These are phyloP conservation scores for Picochlorum sp. DNA, from an alignment of 139 green algal species.

Conservation along the genomic window DNA sequence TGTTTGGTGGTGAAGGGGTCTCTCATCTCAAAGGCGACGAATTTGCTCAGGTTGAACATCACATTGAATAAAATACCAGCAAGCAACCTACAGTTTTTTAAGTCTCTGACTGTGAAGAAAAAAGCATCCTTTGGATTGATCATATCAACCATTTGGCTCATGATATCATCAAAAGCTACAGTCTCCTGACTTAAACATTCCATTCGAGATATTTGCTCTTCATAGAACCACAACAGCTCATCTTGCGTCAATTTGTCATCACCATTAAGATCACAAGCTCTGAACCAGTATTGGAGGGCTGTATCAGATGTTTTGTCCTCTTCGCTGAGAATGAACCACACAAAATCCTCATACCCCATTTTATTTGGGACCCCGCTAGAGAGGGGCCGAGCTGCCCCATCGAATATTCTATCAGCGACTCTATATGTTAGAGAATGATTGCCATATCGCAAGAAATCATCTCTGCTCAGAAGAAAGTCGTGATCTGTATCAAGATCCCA, in stretches of 20 bases:
- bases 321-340: conserved; percentile 98
- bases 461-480: conserved; percentile 88
- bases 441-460: conserved; percentile 91
- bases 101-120: conserved; percentile 69
- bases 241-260: conserved; percentile 71
- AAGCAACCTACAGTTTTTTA: conserved; percentile 61
- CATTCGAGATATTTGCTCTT: conserved; percentile 97
- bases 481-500: conserved; percentile 99
- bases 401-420: conserved; percentile 92
- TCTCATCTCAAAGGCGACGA: conserved; percentile 93
- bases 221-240: conserved; percentile 96
- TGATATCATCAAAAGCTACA: conserved; percentile 29
- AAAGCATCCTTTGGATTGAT: conserved; percentile 52
- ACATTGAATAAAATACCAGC: conserved; percentile 92
- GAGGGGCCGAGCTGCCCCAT: conserved; percentile 65
- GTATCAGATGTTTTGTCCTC: conserved; percentile 95
- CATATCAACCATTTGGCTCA: conserved; percentile 98
- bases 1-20: conserved; percentile 77
- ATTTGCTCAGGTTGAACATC: conserved; percentile 99
- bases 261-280: conserved; percentile 82
- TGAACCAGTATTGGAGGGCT: conserved; percentile 95
- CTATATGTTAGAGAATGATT: conserved; percentile 90
- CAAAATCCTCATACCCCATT: conserved; percentile 99
- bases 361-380: conserved; percentile 47
- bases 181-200: conserved; percentile 81